Evolutionary conservation across 306 rosid species (phyloP).

Genomic region (Corylus heterophylla): DNA sequence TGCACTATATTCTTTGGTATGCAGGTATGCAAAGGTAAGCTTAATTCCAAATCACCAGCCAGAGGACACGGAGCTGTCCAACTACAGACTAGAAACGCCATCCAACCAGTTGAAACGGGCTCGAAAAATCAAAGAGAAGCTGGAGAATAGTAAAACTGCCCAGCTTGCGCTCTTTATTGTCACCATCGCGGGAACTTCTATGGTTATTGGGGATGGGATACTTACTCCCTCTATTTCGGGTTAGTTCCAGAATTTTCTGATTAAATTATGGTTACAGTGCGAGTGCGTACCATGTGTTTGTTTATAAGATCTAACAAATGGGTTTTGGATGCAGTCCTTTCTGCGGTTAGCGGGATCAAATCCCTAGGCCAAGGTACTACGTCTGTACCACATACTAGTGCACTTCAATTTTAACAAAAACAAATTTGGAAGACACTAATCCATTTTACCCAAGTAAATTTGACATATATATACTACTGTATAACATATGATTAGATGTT

Average conservation of each 20-base stretch:
- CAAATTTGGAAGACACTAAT: too few species aligned
- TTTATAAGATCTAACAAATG: neutral
- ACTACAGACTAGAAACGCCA: constrained; percentile 46
- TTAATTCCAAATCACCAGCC: constrained; percentile 68
- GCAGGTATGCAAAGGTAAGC: constrained; percentile 55
- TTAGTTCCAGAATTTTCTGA: neutral
- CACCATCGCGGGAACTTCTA: constrained; percentile 64
- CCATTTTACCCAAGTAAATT: too few species aligned
- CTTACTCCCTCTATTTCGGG: constrained; percentile 87
- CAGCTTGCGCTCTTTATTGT: constrained; percentile 42
- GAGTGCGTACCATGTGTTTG: too few species aligned
- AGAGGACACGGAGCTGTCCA: constrained; percentile 66
- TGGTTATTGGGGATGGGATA: constrained; percentile 85
- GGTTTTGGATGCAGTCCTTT: constrained; percentile 48
- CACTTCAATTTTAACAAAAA: too few species aligned
- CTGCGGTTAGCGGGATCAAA: constrained; percentile 77
- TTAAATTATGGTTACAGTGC: too few species aligned
- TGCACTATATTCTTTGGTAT: constrained; percentile 68
- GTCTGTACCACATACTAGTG: too few species aligned
- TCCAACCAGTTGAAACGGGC: constrained; percentile 44
- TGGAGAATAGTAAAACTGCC: constrained; percentile 45
- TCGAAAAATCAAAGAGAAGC: constrained; percentile 37
- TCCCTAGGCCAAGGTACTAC: constrained; percentile 60
- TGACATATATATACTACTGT: too few species aligned
- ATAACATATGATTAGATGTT: too few species aligned